phyloP scores from a whole-genome alignment of 169 alveolate genomes.

The Plasmodium cynomolgi region DNA sequence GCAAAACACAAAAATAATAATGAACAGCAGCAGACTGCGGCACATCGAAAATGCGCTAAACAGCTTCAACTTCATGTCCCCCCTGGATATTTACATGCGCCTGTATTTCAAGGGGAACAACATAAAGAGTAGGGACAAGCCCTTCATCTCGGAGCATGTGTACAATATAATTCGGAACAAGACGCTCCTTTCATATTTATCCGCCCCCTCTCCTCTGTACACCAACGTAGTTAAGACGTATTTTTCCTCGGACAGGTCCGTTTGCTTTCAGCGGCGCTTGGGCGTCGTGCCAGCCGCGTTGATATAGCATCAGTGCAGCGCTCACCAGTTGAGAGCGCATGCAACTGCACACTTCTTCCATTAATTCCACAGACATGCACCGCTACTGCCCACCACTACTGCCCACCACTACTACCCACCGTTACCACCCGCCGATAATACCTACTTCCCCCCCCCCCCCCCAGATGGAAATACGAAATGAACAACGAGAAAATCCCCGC shows the following conservation, averaged over 20 bases:
- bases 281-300: background rate
- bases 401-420: no score
- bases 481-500: slow-evolving; percentile 86
- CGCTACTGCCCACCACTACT: no score
- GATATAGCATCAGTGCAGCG: background rate
- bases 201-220: slow-evolving; percentile 53
- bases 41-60: slow-evolving; percentile 76
- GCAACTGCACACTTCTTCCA: background rate
- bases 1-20: slow-evolving; percentile 4
- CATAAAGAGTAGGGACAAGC: slow-evolving; percentile 67
- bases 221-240: slow-evolving; percentile 68
- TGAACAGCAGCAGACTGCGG: slow-evolving; percentile 74
- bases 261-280: background rate
- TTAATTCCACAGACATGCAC: no score
- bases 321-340: no score
- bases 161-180: slow-evolving; percentile 63
- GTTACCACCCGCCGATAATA: no score
- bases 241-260: slow-evolving; percentile 67
- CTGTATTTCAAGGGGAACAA: slow-evolving; percentile 68
- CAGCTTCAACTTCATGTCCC: slow-evolving; percentile 61
- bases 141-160: slow-evolving; percentile 72
- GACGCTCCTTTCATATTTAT: slow-evolving; percentile 51
- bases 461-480: slow-evolving; percentile 87
- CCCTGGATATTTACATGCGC: slow-evolving; percentile 76
- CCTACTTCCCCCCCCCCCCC: no score